phyloP scores from a whole-genome alignment of 83 land plant genomes.

The Thuja plicata region DNA sequence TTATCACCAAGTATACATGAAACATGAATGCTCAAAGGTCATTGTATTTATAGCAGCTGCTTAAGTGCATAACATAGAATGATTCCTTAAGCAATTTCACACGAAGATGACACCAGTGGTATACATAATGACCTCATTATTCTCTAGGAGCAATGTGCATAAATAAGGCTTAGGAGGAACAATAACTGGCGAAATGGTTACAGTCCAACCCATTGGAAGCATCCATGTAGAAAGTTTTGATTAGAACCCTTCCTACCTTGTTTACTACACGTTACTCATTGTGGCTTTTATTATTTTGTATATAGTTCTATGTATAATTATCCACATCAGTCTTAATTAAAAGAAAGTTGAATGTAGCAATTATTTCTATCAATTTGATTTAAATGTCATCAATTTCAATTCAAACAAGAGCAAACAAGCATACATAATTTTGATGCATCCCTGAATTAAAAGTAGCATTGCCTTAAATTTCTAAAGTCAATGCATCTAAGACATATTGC shows the following conservation, averaged over 20 bases:
- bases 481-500: background rate
- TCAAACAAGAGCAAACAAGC: background rate
- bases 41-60: background rate
- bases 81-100: too few species aligned
- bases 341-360: background rate
- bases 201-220: background rate
- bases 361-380: background rate
- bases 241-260: background rate
- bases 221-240: background rate
- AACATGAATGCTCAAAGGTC: background rate
- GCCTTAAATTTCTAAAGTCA: background rate
- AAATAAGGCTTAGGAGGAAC: background rate
- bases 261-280: background rate
- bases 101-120: background rate
- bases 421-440: background rate
- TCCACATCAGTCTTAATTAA: background rate
- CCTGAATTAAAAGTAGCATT: background rate
- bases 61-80: background rate
- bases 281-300: background rate
- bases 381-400: background rate
- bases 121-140: background rate
- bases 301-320: background rate
- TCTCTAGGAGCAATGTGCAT: background rate
- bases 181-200: background rate
- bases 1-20: background rate